Base-by-base conservation (phyloP, 2,329 filamentous ascomycete species). In the Parascedosporium putredinis region DNA sequence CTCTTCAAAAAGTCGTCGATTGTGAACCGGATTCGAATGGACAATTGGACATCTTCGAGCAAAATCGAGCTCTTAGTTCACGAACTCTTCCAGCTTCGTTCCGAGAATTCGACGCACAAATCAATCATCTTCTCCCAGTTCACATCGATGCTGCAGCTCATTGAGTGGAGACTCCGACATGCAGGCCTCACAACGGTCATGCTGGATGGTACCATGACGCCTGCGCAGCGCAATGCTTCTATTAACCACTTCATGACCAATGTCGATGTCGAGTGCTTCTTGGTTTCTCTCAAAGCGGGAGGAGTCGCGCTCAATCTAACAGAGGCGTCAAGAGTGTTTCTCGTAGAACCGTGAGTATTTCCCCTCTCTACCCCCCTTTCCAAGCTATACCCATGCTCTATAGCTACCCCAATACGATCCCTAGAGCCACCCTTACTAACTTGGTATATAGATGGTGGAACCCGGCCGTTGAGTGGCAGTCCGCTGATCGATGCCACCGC, bases 381-480 rank as follows among this genome's bases (percentile, higher is more conserved):
- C 29, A 5, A 12, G 0, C 38, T 10, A 1, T 23, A 16, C 45
- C 53, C 38, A 55, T 55, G 16, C 42, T n/a, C 20, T 54, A 24
- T 18, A 36, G 2, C 10, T 44, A 64, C 64, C 57, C 6, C 23
- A 5, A 27, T 52, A 38, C 47, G 4, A 18, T 31, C 18, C 33
- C n/a, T 45, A 4, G 9, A 14, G 2, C 47, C n/a, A n/a, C n/a
- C 24, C 56, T 65, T 53, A 69, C 48, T 16, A 4, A 23, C 52
- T 27, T 54, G n/a, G n/a, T 14, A 14, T 31, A n/a, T 56, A 89
- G 86, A 57, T 97, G 93, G 93, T 98, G 93, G 93, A 97, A 97
- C 58, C 93, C 93, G n/a, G 90, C 90, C n/a, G 91, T 91, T 0
- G 93, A 98, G 69, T 98, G 93, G 93, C 93, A 98, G 68, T 93